Evolutionary conservation across 768 basidiomycete species (phyloP).

Genomic region (Cubamyces lactineus): DNA sequence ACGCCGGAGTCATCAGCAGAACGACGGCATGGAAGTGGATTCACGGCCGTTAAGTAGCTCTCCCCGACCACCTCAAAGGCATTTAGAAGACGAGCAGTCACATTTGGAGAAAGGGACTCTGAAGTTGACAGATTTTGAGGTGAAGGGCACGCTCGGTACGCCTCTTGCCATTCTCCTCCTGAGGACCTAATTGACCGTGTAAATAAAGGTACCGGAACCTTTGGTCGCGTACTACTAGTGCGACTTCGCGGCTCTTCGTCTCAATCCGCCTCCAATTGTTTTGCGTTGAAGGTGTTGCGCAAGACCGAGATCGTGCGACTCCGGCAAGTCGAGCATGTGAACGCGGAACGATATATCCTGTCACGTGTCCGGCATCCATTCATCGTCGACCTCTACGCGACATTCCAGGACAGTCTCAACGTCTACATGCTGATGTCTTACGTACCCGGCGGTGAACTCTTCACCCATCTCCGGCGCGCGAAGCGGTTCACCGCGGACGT

Average conservation of each 20-base stretch:
- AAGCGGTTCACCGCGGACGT: slow-evolving; percentile 96
- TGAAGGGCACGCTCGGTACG: slow-evolving; percentile 76
- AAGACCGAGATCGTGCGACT: slow-evolving; percentile 87
- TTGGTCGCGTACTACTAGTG: slow-evolving; percentile 90
- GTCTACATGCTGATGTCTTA: slow-evolving; percentile 98
- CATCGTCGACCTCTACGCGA: slow-evolving; percentile 94
- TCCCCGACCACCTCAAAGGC: slow-evolving; percentile 50
- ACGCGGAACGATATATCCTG: slow-evolving; percentile 93
- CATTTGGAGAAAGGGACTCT: slow-evolving; percentile 61
- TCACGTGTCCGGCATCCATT: slow-evolving; percentile 93
- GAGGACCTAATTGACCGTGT: background rate
- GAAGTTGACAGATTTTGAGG: slow-evolving; percentile 78
- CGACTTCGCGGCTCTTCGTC: slow-evolving; percentile 60
- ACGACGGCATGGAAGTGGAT: slow-evolving; percentile 33
- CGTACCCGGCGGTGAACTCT: slow-evolving; percentile 95
- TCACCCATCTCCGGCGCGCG: slow-evolving; percentile 93
- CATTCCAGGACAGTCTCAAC: slow-evolving; percentile 94
- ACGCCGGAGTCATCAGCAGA: slow-evolving; percentile 21
- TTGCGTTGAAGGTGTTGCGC: slow-evolving; percentile 88
- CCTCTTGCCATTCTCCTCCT: slow-evolving; percentile 12
- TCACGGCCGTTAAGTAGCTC: slow-evolving; percentile 16
- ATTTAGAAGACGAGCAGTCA: slow-evolving; percentile 71
- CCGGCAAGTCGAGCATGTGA: slow-evolving; percentile 97
- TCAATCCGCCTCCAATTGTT: slow-evolving; percentile 58
- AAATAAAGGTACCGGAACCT: slow-evolving; percentile 87